Evolutionary conservation across 2,329 filamentous ascomycete species (phyloP).

Genomic region (Shiraia sp.): DNA sequence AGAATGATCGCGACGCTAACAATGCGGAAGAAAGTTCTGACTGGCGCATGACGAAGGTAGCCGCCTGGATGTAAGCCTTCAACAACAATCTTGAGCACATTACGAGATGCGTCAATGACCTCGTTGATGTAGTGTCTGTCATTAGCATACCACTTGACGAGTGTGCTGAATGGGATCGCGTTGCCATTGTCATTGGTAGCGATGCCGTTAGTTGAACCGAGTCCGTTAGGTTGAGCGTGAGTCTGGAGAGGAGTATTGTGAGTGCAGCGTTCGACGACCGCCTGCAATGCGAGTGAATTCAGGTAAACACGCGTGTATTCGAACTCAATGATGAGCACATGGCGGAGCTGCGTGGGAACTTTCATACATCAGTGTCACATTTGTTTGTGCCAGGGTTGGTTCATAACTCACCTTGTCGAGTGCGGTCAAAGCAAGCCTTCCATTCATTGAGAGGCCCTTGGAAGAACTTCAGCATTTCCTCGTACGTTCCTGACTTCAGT

Average conservation of each 20-base stretch:
- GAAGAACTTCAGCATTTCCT: constrained; percentile 78
- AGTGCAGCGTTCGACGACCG: constrained; percentile 90
- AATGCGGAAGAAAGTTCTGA: constrained; percentile 84
- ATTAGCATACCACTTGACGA: constrained; percentile 58
- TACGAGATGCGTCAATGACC: constrained; percentile 77
- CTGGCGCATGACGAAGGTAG: constrained; percentile 80
- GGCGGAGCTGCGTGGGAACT: constrained; percentile 63
- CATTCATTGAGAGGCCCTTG: constrained; percentile 77
- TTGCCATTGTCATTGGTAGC: constrained; percentile 36
- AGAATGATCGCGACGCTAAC: constrained; percentile 85
- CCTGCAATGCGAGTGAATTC: constrained; percentile 91
- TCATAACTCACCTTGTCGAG: constrained; percentile 52
- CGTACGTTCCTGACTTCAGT: constrained; percentile 84
- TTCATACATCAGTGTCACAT: constrained; percentile 21
- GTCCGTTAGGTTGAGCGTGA: constrained; percentile 36
- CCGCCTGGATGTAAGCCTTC: constrained; percentile 74
- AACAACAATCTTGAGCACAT: constrained; percentile 75
- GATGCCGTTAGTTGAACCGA: constrained; percentile 19
- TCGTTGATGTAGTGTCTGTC: constrained; percentile 67
- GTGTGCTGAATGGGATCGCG: constrained; percentile 50
- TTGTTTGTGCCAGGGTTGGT: no score
- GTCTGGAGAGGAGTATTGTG: constrained; percentile 62
- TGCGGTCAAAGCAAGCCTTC: constrained; percentile 80
- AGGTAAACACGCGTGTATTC: constrained; percentile 94
- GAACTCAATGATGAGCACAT: constrained; percentile 91